phyloP scores from a whole-genome alignment of 352 stramenopile genomes.

The Pythium apleroticum region DNA sequence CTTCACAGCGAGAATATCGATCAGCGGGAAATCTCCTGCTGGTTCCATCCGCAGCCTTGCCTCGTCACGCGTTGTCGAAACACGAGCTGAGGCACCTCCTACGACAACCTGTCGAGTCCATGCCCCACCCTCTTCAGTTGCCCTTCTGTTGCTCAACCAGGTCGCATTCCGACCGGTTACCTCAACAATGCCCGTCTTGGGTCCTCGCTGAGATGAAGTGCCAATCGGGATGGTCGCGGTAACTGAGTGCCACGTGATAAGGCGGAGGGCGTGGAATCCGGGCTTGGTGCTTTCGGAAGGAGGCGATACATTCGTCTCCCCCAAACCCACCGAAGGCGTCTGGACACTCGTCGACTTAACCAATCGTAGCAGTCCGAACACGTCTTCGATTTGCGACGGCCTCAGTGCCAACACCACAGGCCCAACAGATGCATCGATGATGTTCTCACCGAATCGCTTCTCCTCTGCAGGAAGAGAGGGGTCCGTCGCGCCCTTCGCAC shows the following conservation, averaged over 20 bases:
- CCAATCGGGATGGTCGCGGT: neutral
- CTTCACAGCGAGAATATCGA: slow-evolving; percentile 10
- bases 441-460: neutral
- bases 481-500: neutral
- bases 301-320: neutral
- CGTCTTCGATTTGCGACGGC: neutral
- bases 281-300: neutral
- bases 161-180: neutral
- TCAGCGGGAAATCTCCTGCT: neutral
- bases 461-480: neutral
- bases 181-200: neutral
- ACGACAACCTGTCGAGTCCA: slow-evolving; percentile 1
- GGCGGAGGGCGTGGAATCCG: neutral
- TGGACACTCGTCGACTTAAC: neutral
- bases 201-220: neutral
- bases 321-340: neutral
- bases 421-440: slow-evolving; percentile 13
- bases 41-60: neutral
- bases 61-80: neutral
- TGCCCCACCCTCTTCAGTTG: neutral
- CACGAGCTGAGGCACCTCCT: neutral
- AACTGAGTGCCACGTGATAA: slow-evolving; percentile 21
- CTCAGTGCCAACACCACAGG: slow-evolving; percentile 1
- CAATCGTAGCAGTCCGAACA: slow-evolving; percentile 13
- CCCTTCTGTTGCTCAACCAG: slow-evolving; percentile 4